Evolutionary conservation across 768 basidiomycete genomes (phyloP), one percentile per base, ranked within the genome.

Genomic region (Favolaschia claudopus): DNA sequence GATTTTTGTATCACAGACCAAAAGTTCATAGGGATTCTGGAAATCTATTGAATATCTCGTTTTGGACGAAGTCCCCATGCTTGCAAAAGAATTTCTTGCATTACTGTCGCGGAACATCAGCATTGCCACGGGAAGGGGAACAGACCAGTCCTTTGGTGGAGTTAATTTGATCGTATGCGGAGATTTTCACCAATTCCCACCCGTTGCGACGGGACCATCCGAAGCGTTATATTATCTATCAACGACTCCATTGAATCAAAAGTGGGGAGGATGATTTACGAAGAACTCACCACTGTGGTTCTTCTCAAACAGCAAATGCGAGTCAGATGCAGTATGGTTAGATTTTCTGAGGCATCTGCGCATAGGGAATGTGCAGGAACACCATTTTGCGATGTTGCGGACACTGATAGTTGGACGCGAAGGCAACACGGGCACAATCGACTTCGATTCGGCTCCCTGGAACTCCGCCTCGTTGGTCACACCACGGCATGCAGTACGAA

Each of bases 61-160:
- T 27, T 67, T 77, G n/a, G 72, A 78, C 50, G 74, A 77, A 43
- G 45, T 58, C 8, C 78, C 77, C 0, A 79, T 79, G 77, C 31
- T 76, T 0, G 56, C 65, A 5, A 64, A 69, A 46, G 39, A 13
- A 1, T 68, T 76, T 33, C 55, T 75, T 0, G 65, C 68, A 0
- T 17, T 33, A 10, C 25, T 74, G 0, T 73, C 69, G 5, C 34
- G 34, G 9, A 46, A 66, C 17, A 65, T 72, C 22, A 22, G 38
- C 10, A 58, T 64, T 13, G 67, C 37, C 10, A 40, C 31, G 32
- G 42, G n/a, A 17, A 33, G 40, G 1, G 48, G 20, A 14, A 9
- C 47, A 0, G 38, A 39, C 5, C 10, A 20, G 5, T 57, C 66
- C 3, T 75, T 75, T 47, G 69, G 72, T 12, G 72, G 74, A 0